These are phyloP conservation scores for Solanum bulbocastanum DNA, from an alignment of 257 asterid species.

Conservation along the genomic window DNA sequence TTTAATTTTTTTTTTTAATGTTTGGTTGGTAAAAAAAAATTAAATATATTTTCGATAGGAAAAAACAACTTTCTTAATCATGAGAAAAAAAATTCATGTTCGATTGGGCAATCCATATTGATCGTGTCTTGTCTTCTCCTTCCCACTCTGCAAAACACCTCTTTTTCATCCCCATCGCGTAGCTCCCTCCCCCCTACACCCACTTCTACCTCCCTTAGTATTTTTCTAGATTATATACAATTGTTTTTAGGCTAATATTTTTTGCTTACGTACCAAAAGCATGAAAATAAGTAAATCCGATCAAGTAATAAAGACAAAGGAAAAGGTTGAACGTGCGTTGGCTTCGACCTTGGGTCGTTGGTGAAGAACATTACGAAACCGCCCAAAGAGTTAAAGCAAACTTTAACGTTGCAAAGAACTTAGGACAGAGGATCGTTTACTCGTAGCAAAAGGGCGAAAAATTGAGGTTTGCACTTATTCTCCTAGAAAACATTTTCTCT, in stretches of 20 bases:
- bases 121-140: neutral
- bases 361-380: too few species aligned
- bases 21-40: too few species aligned
- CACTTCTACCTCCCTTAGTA: neutral
- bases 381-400: too few species aligned
- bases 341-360: too few species aligned
- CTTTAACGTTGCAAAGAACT: too few species aligned
- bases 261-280: rapidly evolving
- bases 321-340: too few species aligned
- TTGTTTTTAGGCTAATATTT: neutral
- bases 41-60: neutral
- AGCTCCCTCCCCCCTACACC: too few species aligned
- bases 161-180: too few species aligned
- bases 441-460: too few species aligned
- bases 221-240: neutral
- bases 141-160: neutral
- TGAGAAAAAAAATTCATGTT: neutral
- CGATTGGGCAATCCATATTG: neutral
- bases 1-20: too few species aligned
- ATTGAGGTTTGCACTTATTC: neutral
- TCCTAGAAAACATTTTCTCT: neutral
- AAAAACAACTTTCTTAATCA: neutral
- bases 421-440: too few species aligned
- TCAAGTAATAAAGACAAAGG: too few species aligned
- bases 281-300: neutral